Evolutionary conservation across 768 basidiomycete genomes (phyloP), one percentile per base, ranked within the genome.

Genomic region (Nidularia pulvinata): DNA sequence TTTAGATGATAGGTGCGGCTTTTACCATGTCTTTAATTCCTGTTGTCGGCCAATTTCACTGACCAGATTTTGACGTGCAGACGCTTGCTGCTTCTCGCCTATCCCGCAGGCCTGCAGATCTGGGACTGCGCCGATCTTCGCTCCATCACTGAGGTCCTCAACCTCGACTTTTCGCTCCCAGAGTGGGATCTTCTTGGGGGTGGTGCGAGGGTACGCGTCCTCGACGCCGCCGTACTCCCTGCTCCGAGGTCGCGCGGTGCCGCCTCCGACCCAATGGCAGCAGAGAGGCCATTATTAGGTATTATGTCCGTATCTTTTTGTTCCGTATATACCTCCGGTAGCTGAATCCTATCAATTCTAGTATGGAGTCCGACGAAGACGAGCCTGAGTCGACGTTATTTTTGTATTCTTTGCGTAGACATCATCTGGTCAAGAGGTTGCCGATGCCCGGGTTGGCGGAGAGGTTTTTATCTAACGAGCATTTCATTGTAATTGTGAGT

Each of bases 91-190:
- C 63, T 87, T 49, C 68, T 86, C 13, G 84, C 76, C 4, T 87
- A 86, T 62, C 33, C 67, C 68, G 67, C 69, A 11, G 79, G 81
- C 5, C 59, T 88, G 39, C 81, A 86, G 61, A 71, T 86, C 16
- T 88, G 85, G 85, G 84, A 87, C 57, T 82, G 81, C 58, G 73
- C 79, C 10, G 73, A 80, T 55, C 64, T 88, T 7, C 79, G 69
- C 4, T 59, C 63, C 0, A 55, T 72, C 1, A 49, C 51, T 59
- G 86, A 88, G 58, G 56, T 86, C 3, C 64, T 89, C 53, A 82
- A 86, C 54, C 53, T 88, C 34, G 57, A 60, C 14, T 56, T 63
- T 33, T 55, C 58, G 32, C 25, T 49, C 9, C 44, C 46, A 1
- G 60, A 61, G 42, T 64, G 58, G 58, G 48, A 43, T 7, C 10